phyloP scores from a whole-genome alignment of 371 early-diverging fungal genomes.

The Blastocladiella emersonii region DNA sequence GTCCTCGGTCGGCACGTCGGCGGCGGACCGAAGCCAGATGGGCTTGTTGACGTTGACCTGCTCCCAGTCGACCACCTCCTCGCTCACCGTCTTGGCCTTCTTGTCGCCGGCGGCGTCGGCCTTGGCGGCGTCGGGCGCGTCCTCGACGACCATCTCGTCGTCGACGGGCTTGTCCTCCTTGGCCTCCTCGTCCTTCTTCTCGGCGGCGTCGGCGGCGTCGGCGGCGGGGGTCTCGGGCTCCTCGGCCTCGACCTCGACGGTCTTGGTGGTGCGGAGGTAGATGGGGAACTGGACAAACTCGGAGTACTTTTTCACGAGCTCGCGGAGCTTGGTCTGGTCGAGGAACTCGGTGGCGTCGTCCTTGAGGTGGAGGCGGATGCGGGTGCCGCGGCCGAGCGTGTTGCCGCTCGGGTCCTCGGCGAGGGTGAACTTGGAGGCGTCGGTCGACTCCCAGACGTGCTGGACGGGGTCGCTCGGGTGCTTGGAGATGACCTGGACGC shows the following conservation, averaged over 20 bases:
- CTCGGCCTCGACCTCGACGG: slow-evolving; percentile 31
- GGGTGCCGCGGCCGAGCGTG: slow-evolving; percentile 80
- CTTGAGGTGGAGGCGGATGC: slow-evolving; percentile 78
- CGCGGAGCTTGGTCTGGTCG: slow-evolving; percentile 40
- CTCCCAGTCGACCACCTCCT: slow-evolving; percentile 45
- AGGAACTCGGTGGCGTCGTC: slow-evolving; percentile 73
- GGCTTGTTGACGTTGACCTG: slow-evolving; percentile 71
- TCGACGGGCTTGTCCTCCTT: slow-evolving; percentile 14
- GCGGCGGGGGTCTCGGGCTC: slow-evolving; percentile 20
- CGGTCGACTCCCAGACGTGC: slow-evolving; percentile 72
- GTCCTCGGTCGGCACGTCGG: slow-evolving; percentile 58
- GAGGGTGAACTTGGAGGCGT: slow-evolving; percentile 66
- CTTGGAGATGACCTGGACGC: slow-evolving; percentile 86
- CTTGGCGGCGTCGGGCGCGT: slow-evolving; percentile 11
- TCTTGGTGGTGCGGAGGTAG: slow-evolving; percentile 46
- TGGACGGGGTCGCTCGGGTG: slow-evolving; percentile 62
- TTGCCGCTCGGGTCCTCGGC: slow-evolving; percentile 73
- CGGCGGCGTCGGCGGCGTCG: slow-evolving; percentile 11
- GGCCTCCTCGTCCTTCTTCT: slow-evolving; percentile 23
- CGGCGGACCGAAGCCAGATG: slow-evolving; percentile 78
- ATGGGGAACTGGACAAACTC: slow-evolving; percentile 91
- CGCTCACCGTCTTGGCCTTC: slow-evolving; percentile 35
- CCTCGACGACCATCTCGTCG: slow-evolving; percentile 22
- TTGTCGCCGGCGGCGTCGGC: slow-evolving; percentile 27
- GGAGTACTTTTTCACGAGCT: slow-evolving; percentile 70